Conservation (phyloP, 176 grass and related monocot species). For the Themeda triandra region DNA sequence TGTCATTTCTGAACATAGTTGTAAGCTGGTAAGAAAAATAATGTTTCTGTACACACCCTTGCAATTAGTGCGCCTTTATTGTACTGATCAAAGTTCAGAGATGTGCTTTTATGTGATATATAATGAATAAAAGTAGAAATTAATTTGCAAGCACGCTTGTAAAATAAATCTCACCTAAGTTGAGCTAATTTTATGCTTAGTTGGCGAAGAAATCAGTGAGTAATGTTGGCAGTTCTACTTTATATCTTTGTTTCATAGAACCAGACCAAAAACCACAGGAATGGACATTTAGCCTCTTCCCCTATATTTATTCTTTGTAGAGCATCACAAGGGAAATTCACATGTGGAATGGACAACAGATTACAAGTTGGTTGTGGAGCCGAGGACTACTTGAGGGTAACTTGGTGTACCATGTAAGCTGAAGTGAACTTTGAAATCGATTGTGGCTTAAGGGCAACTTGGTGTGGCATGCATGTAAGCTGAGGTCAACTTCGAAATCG, state of each 20-base stretch:
- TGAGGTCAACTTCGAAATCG: too few species aligned
- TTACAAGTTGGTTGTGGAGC: too few species aligned
- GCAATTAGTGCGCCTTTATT: not conserved
- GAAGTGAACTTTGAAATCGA: too few species aligned
- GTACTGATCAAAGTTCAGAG: not conserved
- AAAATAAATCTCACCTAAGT: not conserved
- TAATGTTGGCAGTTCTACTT: not conserved
- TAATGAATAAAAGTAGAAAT: not conserved
- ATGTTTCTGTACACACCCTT: not conserved
- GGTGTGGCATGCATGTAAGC: too few species aligned
- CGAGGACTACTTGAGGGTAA: too few species aligned
- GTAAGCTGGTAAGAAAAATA: not conserved
- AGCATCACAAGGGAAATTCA: not conserved
- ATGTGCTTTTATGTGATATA: not conserved
- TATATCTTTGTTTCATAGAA: not conserved
- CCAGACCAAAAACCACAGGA: not conserved
- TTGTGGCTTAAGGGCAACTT: too few species aligned
- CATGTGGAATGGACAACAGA: not conserved
- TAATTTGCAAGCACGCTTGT: not conserved
- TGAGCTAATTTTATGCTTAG: not conserved
- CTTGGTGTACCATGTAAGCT: too few species aligned
- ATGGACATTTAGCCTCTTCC: not conserved
- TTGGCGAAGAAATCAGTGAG: not conserved
- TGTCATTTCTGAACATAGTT: slow-evolving; percentile 3
- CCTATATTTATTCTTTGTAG: not conserved